These are phyloP conservation scores for Theileria annulata DNA, from an alignment of 169 alveolate genomes.

Conservation along the genomic window DNA sequence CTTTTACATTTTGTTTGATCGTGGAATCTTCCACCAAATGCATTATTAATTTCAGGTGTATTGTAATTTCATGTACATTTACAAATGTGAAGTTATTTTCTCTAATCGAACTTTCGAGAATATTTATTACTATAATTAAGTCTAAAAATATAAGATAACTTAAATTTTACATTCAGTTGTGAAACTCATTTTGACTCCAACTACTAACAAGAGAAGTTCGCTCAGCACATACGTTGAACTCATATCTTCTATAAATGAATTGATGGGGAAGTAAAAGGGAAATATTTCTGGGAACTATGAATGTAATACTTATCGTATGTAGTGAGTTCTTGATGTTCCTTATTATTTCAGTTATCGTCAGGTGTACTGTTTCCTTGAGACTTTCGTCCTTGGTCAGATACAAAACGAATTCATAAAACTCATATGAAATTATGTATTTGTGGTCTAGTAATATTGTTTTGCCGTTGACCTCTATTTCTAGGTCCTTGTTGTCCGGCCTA, in stretches of 20 bases:
- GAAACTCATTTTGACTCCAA: slow-evolving; percentile 15
- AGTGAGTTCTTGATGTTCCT: slow-evolving; percentile 16
- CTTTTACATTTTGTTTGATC: not conserved
- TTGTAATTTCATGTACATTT: slow-evolving; percentile 19
- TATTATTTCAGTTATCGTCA: slow-evolving; percentile 12
- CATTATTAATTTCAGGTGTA: slow-evolving; percentile 8
- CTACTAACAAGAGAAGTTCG: slow-evolving; percentile 13
- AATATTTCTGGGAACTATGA: not conserved
- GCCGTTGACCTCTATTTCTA: not conserved
- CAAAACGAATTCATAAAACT: slow-evolving; percentile 16
- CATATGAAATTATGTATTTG: not conserved
- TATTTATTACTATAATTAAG: not conserved
- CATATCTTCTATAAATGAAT: slow-evolving; percentile 3
- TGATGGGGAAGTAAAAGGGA: slow-evolving; percentile 1
- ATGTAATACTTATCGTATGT: slow-evolving; percentile 6
- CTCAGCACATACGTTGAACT: slow-evolving; percentile 9
- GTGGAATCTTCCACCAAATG: not conserved
- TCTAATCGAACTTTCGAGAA: not conserved
- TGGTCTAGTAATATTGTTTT: not conserved
- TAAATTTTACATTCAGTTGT: slow-evolving; percentile 18
- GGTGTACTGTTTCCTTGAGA: not conserved
- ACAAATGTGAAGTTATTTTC: not conserved
- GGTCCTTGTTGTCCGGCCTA: slow-evolving; percentile 1
- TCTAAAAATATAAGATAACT: not conserved
- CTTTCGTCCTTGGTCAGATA: not conserved